A percentile compares a stretch with the other conserved stretches of the same genome.
phyloP scores from a whole-genome alignment of 164 flowering plant genomes.

The Hamamelis virginiana region DNA sequence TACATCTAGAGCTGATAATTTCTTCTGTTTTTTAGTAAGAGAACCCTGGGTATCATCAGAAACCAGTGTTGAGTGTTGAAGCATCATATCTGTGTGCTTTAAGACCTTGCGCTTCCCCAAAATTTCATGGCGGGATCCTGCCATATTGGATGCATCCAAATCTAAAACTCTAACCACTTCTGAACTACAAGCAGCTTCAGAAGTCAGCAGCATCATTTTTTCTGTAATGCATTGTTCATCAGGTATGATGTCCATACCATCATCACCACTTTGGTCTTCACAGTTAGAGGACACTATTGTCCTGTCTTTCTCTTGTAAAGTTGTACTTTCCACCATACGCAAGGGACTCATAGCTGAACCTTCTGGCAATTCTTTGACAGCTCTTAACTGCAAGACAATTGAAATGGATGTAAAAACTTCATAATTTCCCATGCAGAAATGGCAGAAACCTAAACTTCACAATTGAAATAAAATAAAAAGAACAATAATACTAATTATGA shows the following conservation, averaged over 20 bases:
- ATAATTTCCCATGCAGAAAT: neutral
- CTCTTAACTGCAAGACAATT: slow-evolving; percentile 36
- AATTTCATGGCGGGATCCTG: slow-evolving; percentile 11
- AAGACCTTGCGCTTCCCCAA: slow-evolving; percentile 30
- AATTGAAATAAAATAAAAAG: neutral
- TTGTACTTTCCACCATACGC: slow-evolving; percentile 10
- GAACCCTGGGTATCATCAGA: slow-evolving; percentile 19
- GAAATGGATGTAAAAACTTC: slow-evolving; percentile 3
- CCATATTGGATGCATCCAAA: slow-evolving; percentile 7
- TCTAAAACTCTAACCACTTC: slow-evolving; percentile 22
- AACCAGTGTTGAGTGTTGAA: slow-evolving; percentile 3
- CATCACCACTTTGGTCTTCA: slow-evolving; percentile 20
- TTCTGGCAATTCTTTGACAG: slow-evolving; percentile 29
- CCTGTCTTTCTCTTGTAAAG: slow-evolving; percentile 20
- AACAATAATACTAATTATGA: neutral
- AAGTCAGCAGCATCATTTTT: slow-evolving; percentile 11
- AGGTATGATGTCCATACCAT: slow-evolving; percentile 10
- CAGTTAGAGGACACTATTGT: slow-evolving; percentile 8
- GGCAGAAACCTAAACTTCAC: neutral
- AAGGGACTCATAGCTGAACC: slow-evolving; percentile 17
- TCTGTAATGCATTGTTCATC: slow-evolving; percentile 26
- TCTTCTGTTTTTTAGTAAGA: slow-evolving; percentile 37
- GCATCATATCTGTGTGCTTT: slow-evolving; percentile 1
- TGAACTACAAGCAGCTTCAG: slow-evolving; percentile 21
- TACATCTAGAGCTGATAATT: slow-evolving; percentile 14